These are phyloP conservation scores for Globisporangium takayamanum DNA, from an alignment of 352 stramenopile genomes.

Conservation along the genomic window DNA sequence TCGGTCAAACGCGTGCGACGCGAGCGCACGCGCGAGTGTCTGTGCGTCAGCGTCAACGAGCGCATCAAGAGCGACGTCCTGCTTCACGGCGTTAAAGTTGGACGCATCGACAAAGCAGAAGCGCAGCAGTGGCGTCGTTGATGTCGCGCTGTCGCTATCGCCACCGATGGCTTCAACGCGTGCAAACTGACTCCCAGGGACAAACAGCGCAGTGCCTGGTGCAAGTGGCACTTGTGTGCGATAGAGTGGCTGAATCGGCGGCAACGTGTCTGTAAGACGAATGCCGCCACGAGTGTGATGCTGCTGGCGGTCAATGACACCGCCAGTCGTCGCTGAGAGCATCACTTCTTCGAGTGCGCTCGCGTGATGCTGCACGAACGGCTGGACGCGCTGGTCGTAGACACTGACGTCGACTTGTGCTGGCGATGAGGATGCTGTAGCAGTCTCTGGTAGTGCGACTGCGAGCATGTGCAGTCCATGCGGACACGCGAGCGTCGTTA, in stretches of 20 bases:
- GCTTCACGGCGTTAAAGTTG: conserved; percentile 68
- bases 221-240: conserved; percentile 8
- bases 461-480: conserved; percentile 56
- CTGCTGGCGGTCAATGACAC: not conserved
- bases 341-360: conserved; percentile 17
- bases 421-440: not conserved
- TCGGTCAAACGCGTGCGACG: conserved; percentile 47
- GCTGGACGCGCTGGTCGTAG: conserved; percentile 26
- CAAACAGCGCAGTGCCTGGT: conserved; percentile 33
- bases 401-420: conserved; percentile 14
- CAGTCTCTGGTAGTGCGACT: conserved; percentile 15
- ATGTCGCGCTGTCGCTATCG: not conserved
- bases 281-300: not conserved
- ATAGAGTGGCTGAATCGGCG: conserved; percentile 15
- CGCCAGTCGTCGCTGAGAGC: conserved; percentile 9
- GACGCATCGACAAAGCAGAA: conserved; percentile 74
- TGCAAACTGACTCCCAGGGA: conserved; percentile 34
- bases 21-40: conserved; percentile 38
- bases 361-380: conserved; percentile 6
- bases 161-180: conserved; percentile 10
- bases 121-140: conserved; percentile 29
- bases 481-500: conserved; percentile 32
- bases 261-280: conserved; percentile 4
- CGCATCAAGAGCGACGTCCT: conserved; percentile 36
- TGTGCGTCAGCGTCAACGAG: conserved; percentile 29